Percentiles rank a stretch among this genome's conserved stretches.
Evolutionary conservation across 2,329 filamentous ascomycete species (phyloP).

Genomic region (Hymenoscyphus fraxineus): DNA sequence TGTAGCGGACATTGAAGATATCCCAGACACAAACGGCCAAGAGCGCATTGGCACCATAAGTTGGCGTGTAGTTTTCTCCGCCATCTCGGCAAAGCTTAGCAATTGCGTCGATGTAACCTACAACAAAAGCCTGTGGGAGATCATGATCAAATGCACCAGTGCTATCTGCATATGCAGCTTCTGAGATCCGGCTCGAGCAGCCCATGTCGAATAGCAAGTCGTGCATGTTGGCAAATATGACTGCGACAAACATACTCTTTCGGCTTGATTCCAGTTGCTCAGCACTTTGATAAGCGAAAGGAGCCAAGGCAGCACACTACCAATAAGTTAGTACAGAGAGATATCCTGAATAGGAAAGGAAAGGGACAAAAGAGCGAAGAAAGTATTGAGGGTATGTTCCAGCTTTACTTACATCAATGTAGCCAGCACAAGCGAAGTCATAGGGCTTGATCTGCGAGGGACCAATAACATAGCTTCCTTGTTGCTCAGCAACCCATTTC

Average conservation of each 20-base stretch:
- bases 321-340: neutral
- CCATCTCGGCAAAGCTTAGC: neutral
- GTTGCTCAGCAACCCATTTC: neutral
- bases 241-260: slow-evolving; percentile 7
- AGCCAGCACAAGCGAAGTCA: neutral
- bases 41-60: slow-evolving; percentile 8
- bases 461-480: neutral
- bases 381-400: neutral
- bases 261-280: neutral
- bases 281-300: neutral
- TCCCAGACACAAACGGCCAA: slow-evolving; percentile 6
- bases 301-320: neutral
- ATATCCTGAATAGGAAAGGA: neutral
- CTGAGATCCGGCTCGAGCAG: slow-evolving; percentile 8
- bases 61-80: neutral
- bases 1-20: slow-evolving; percentile 9
- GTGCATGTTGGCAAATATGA: slow-evolving; percentile 5
- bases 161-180: neutral
- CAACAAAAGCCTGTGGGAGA: slow-evolving; percentile 3
- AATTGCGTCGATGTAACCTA: slow-evolving; percentile 6
- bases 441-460: neutral
- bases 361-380: neutral
- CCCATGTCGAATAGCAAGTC: slow-evolving; percentile 11
- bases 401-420: neutral
- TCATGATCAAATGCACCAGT: neutral